These are phyloP conservation scores for Ehretia macrophylla DNA, from an alignment of 257 asterid species.

Conservation along the genomic window DNA sequence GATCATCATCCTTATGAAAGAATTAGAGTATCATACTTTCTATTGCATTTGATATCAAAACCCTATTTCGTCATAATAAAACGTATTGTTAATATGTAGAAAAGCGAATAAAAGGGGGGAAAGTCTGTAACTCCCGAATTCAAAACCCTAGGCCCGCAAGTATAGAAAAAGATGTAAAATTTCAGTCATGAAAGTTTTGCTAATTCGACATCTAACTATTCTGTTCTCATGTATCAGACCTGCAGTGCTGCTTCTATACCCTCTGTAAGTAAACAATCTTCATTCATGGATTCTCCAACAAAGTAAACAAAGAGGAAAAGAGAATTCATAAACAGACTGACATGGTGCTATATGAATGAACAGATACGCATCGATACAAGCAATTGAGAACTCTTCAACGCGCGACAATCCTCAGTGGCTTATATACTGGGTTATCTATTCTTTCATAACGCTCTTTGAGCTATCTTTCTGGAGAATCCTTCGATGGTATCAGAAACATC, in stretches of 20 bases:
- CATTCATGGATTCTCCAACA: not conserved
- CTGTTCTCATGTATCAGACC: constrained; percentile 48
- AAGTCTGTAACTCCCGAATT: no score
- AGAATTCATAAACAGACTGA: not conserved
- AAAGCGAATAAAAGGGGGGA: no score
- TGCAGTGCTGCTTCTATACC: constrained; percentile 80
- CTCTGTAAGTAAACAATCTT: constrained; percentile 54
- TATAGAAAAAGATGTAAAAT: not conserved
- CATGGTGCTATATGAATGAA: not conserved
- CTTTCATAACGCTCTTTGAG: constrained; percentile 70
- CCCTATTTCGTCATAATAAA: no score
- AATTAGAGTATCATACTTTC: no score
- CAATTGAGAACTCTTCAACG: constrained; percentile 90
- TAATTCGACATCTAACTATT: not conserved
- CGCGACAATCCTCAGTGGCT: constrained; percentile 93
- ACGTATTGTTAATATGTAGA: no score
- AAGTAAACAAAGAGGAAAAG: no score
- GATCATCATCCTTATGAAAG: no score
- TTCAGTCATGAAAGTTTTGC: not conserved
- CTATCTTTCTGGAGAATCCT: constrained; percentile 77
- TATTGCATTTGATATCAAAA: no score
- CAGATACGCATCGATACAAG: constrained; percentile 78
- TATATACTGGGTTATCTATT: constrained; percentile 86
- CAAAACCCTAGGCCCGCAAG: no score
- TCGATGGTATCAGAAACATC: constrained; percentile 53